Percentiles rank a stretch among this genome's conserved stretches.
Evolutionary conservation across 2,329 filamentous ascomycete species (phyloP).

Genomic region (Ambrosiella cleistominuta): DNA sequence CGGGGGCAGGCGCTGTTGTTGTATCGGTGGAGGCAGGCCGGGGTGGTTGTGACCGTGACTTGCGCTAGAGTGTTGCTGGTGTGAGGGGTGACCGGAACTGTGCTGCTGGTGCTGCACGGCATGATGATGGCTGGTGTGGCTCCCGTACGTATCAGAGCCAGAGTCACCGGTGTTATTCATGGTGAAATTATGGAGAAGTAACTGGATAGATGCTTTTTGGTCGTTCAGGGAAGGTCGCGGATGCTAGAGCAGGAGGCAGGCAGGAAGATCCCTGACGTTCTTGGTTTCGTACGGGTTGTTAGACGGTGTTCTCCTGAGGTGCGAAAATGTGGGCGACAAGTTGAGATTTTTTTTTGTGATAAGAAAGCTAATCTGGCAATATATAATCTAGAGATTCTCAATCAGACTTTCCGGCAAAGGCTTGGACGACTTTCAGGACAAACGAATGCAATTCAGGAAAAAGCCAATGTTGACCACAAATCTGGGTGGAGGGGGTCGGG

Average conservation of each 20-base stretch:
- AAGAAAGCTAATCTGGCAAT: no score
- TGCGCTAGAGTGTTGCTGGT: background rate
- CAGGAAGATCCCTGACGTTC: background rate
- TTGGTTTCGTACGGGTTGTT: no score
- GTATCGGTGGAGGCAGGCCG: constrained; percentile 4
- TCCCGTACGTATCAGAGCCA: background rate
- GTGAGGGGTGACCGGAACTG: background rate
- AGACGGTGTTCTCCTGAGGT: no score
- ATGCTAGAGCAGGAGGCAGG: background rate
- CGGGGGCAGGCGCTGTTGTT: background rate
- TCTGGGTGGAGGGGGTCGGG: background rate
- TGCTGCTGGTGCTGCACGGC: background rate
- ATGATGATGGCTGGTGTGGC: background rate
- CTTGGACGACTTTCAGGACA: background rate
- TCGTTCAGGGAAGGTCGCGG: background rate
- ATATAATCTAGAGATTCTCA: no score
- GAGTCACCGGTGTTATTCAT: constrained; percentile 1
- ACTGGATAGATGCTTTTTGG: background rate
- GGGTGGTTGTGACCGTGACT: background rate
- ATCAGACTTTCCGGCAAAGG: no score
- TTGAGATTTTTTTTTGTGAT: no score
- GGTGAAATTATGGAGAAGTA: background rate
- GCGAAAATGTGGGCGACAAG: no score
- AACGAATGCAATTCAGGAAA: background rate
- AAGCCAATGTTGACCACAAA: background rate